These are phyloP conservation scores for Kitagawia praeruptora DNA, from an alignment of 129 eudicot genomes.

Conservation along the genomic window DNA sequence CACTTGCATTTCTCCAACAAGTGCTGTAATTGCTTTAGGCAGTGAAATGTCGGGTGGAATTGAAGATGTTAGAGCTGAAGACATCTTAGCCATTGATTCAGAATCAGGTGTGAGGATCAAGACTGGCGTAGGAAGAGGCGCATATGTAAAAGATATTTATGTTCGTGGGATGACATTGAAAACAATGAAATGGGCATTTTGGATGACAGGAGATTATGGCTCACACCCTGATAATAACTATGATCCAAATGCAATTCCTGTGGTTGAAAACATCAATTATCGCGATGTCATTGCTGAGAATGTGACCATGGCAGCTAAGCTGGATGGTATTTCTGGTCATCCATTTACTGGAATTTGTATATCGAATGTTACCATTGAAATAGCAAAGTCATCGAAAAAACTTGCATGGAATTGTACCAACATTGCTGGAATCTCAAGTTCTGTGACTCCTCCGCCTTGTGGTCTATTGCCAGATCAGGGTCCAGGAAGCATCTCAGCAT, in stretches of 20 bases:
- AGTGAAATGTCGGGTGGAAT: slow-evolving; percentile 99
- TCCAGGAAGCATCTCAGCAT: slow-evolving; percentile 17
- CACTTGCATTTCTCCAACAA: slow-evolving; percentile 75
- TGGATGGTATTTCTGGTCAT: slow-evolving; percentile 75
- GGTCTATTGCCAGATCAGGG: slow-evolving; percentile 42
- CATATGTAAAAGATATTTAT: slow-evolving; percentile 67
- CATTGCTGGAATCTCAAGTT: slow-evolving; percentile 64
- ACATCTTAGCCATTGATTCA: slow-evolving; percentile 64
- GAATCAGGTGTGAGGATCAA: slow-evolving; percentile 88
- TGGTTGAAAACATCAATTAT: slow-evolving; percentile 63
- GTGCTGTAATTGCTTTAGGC: slow-evolving; percentile 87
- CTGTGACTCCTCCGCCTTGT: slow-evolving; percentile 71
- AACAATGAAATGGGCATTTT: slow-evolving; percentile 85
- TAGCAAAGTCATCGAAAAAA: slow-evolving; percentile 57
- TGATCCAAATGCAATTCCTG: slow-evolving; percentile 67
- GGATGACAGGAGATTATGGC: slow-evolving; percentile 96
- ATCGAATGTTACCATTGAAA: slow-evolving; percentile 67
- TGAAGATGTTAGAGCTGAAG: slow-evolving; percentile 77
- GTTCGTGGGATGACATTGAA: slow-evolving; percentile 63
- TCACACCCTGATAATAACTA: slow-evolving; percentile 69
- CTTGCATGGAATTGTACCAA: slow-evolving; percentile 69
- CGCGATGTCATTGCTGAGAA: slow-evolving; percentile 76
- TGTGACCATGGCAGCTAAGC: slow-evolving; percentile 58
- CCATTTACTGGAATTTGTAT: slow-evolving; percentile 78
- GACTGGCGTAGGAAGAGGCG: slow-evolving; percentile 77